Percentiles rank a stretch among this genome's conserved stretches.
These are phyloP conservation scores for Roridomyces roridus DNA, from an alignment of 768 basidiomycete genomes.

Conservation along the genomic window DNA sequence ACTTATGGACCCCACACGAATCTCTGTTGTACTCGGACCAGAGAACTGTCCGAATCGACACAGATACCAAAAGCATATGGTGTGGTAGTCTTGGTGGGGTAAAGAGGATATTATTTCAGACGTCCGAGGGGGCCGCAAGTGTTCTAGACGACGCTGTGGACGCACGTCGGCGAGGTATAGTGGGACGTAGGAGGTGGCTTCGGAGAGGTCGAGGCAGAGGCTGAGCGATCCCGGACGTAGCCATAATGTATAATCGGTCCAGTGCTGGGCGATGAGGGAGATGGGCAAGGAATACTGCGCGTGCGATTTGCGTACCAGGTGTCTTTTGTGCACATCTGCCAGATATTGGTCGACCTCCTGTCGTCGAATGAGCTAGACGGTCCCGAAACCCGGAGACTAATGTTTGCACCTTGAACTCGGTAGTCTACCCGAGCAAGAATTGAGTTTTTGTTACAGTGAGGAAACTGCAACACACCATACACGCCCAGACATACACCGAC, in stretches of 20 bases:
- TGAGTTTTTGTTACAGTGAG: neutral
- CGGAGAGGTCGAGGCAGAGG: neutral
- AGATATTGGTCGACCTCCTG: constrained; percentile 1
- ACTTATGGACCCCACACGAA: neutral
- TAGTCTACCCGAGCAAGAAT: too few relatives aligned
- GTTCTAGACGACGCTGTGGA: neutral
- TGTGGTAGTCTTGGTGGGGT: neutral
- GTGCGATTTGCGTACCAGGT: too few relatives aligned
- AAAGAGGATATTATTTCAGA: neutral
- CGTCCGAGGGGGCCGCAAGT: neutral
- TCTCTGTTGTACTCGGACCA: neutral
- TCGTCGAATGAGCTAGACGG: neutral
- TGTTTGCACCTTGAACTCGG: neutral
- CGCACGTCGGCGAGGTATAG: neutral
- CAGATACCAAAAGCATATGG: neutral
- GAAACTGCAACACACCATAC: neutral
- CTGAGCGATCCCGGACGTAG: neutral
- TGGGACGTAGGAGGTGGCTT: neutral
- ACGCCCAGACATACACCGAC: neutral
- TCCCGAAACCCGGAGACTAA: neutral
- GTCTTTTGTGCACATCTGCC: neutral
- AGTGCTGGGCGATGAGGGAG: too few relatives aligned
- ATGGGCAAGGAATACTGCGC: too few relatives aligned
- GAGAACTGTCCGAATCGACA: neutral
- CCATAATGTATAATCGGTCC: neutral